Base-by-base conservation (phyloP, 805 yeast species). In the Teunomyces tritomae region DNA sequence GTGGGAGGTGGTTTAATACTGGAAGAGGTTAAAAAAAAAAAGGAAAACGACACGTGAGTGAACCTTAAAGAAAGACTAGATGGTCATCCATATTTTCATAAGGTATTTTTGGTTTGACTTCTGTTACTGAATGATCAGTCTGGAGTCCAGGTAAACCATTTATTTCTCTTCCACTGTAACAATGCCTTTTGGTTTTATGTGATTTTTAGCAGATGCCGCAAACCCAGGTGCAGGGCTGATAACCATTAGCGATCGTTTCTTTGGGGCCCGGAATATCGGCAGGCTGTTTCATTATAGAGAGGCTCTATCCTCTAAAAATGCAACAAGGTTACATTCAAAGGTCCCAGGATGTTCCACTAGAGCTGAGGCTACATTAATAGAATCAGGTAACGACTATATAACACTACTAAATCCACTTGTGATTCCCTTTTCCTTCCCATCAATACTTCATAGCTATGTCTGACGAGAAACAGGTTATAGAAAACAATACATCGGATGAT, bases 401-500 rank as follows among this genome's bases (percentile, higher is more conserved):
- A 37, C 27, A 16, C 5, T 34, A 17, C n/a, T 34, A 16, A 17
- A 17, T 34, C 39, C 39, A 34, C 24, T 17, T 17, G 6, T 13
- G 8, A 17, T 16, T 35, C 13, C 16, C 24, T 16, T 11, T 32
- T n/a, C 28, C 33, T 9, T 39, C n/a, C 26, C 37, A 14, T 29
- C 39, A 40, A 13, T 41, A 6, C 11, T n/a, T 14, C 14, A 44
- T 14, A 20, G 24, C 5, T 29, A 47, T 48, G 48, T 40, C 48
- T 36, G 51, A 49, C 20, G 46, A 49, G 27, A 45, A 48, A 16
- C 26, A 29, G 9, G 36, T 34, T 10, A 17, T 48, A 36, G 43
- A 48, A 28, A 27, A 36, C 34, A 37, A 27, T 39, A 28, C 54
- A 11, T 48, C 54, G 16, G 40, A 42, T 30, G 53, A 44, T 9